A percentile compares a stretch with the other conserved stretches of the same genome.
Evolutionary conservation across 2,329 filamentous ascomycete genomes (phyloP).

Genomic region (Claviceps sp.): DNA sequence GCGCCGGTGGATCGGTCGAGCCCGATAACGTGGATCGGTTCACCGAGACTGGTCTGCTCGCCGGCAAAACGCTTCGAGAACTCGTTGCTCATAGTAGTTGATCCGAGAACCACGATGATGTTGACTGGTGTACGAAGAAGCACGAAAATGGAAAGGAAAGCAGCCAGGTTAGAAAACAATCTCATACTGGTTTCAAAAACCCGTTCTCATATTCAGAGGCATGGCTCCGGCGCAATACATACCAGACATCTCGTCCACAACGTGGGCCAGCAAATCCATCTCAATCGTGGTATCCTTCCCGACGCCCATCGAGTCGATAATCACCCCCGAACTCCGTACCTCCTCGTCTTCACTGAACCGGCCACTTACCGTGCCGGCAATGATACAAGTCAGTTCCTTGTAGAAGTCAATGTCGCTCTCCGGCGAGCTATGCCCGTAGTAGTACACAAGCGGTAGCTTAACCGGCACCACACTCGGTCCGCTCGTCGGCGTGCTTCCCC

Average conservation of each 20-base stretch:
- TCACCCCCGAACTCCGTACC: slow-evolving; percentile 60
- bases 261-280: slow-evolving; percentile 69
- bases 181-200: too few relatives aligned
- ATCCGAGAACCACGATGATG: slow-evolving; percentile 69
- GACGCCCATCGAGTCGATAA: slow-evolving; percentile 72
- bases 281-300: slow-evolving; percentile 51
- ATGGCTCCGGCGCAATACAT: slow-evolving; percentile 2
- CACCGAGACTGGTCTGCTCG: slow-evolving; percentile 43
- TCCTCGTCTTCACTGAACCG: slow-evolving; percentile 63
- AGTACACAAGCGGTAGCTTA: slow-evolving; percentile 83
- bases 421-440: slow-evolving; percentile 62
- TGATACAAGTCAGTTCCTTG: slow-evolving; percentile 56
- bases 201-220: too few relatives aligned
- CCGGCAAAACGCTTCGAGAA: slow-evolving; percentile 55
- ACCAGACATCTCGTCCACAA: slow-evolving; percentile 45
- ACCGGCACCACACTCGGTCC: slow-evolving; percentile 80
- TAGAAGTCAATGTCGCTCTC: slow-evolving; percentile 63
- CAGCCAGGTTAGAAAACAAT: too few relatives aligned
- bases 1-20: slow-evolving; percentile 79
- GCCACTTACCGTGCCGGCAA: slow-evolving; percentile 67
- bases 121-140: slow-evolving; percentile 42
- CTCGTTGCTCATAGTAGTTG: slow-evolving; percentile 60
- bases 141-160: neutral
- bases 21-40: slow-evolving; percentile 60
- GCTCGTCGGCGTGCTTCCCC: slow-evolving; percentile 81